Percentiles rank a stretch among this genome's conserved stretches.
These are phyloP conservation scores for Arthrinium puccinioides DNA, from an alignment of 2,329 filamentous ascomycete genomes.

Conservation along the genomic window DNA sequence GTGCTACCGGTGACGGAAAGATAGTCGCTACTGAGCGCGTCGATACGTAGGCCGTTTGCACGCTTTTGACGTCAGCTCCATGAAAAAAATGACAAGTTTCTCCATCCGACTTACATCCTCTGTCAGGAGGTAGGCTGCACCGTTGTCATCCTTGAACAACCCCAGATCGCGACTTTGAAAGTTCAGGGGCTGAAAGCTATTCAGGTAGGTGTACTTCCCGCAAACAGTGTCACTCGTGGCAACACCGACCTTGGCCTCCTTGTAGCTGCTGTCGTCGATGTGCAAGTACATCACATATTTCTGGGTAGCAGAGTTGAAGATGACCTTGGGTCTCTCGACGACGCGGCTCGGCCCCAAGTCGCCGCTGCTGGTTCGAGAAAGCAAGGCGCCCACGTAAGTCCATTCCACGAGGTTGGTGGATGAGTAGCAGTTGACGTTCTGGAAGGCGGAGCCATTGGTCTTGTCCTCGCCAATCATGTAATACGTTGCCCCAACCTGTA, in stretches of 20 bases:
- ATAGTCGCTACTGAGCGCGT: conserved; percentile 49
- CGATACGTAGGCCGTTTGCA: conserved; percentile 49
- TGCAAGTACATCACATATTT: conserved; percentile 67
- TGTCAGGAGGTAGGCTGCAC: conserved; percentile 52
- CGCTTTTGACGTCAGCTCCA: conserved; percentile 30
- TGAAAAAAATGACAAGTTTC: not conserved
- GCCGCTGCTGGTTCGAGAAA: conserved; percentile 40
- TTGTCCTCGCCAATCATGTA: conserved; percentile 69
- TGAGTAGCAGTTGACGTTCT: conserved; percentile 62
- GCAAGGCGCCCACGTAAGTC: conserved; percentile 51
- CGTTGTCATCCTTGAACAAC: conserved; percentile 55
- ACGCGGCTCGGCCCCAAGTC: conserved; percentile 56
- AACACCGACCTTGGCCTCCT: conserved; percentile 57
- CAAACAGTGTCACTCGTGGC: conserved; percentile 53
- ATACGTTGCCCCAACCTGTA: conserved; percentile 49
- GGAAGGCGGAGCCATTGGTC: conserved; percentile 51
- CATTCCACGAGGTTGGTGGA: conserved; percentile 56
- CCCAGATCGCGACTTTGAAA: conserved; percentile 51
- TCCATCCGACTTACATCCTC: conserved; percentile 43
- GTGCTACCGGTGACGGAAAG: conserved; percentile 39
- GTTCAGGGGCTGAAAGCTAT: conserved; percentile 35
- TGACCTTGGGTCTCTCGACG: conserved; percentile 61
- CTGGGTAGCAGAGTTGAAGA: conserved; percentile 56
- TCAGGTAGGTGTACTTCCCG: conserved; percentile 42
- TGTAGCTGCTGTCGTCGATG: conserved; percentile 54